Conservation (phyloP, 2,329 filamentous ascomycete genomes). For the Diaporthe humulicola region DNA sequence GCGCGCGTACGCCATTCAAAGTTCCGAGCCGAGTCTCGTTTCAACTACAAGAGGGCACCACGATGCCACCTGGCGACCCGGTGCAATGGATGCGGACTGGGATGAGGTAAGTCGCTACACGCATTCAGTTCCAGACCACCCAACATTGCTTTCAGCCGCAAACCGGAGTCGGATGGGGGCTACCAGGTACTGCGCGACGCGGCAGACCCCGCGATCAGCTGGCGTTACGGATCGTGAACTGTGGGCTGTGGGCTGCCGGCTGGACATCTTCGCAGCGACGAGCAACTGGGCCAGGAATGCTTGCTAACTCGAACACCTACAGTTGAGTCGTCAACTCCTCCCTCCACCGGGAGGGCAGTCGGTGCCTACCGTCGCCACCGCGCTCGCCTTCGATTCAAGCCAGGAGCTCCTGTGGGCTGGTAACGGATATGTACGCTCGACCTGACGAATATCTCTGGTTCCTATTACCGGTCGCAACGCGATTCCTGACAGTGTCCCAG, state of each 20-base stretch:
- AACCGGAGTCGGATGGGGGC: not conserved
- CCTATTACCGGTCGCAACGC: not conserved
- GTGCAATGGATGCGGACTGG: conserved; percentile 75
- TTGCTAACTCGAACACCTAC: conserved; percentile 38
- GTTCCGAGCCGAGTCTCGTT: not conserved
- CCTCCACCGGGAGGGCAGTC: conserved; percentile 77
- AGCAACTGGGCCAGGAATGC: not conserved
- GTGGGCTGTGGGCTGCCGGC: not conserved
- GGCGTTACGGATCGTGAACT: not conserved
- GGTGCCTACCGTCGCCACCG: conserved; percentile 75
- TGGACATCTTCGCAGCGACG: not conserved
- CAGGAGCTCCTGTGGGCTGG: conserved; percentile 95
- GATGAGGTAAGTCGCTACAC: conserved; percentile 67
- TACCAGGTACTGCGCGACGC: conserved; percentile 25
- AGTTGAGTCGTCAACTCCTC: conserved; percentile 87
- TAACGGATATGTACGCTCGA: conserved; percentile 81
- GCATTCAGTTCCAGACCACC: conserved; percentile 25
- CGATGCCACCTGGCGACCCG: conserved; percentile 41
- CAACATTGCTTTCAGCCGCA: conserved; percentile 9
- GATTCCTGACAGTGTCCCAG: conserved; percentile 57
- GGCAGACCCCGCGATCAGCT: conserved; percentile 14
- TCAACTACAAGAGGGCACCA: conserved; percentile 23
- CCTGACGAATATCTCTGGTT: not conserved
- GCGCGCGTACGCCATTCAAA: conserved; percentile 2
- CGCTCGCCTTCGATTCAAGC: conserved; percentile 88